Base-by-base conservation (phyloP, 495 filamentous ascomycete species). In the Aspergillus cavernicola region DNA sequence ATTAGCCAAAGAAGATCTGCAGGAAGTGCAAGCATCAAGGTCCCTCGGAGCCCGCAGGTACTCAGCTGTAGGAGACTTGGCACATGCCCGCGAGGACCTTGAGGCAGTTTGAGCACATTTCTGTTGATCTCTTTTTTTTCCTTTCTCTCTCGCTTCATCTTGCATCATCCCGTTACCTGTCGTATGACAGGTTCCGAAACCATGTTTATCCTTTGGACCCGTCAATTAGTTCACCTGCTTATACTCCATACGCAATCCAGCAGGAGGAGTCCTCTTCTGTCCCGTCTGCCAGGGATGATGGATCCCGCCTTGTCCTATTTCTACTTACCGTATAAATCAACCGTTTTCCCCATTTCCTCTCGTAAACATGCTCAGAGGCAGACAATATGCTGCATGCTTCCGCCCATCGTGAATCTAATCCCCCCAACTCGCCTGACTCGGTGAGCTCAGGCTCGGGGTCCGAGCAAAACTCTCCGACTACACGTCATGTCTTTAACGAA, bases 401-500 rank as follows among this genome's bases (percentile, higher is more conserved):
- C 15, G 3, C 46, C 0, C 23, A 26, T 22, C 32, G 23, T 32
- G 49, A 43, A 54, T 55, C 23, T 16, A 56, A 58, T 18, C 24
- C 16, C 3, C 6, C 38, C 9, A 16, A 23, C n/a, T 23, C 35
- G 22, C 19, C 37, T 4, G 16, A 29, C 18, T 31, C 49, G 19
- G n/a, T n/a, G 35, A 35, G 26, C 35, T 13, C 43, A 13, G 41
- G 38, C 16, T 19, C 50, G 13, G 18, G 4, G 20, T 11, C 63
- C 37, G 61, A 55, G 12, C 50, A 66, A 11, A 22, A 33, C 6
- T 50, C n/a, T n/a, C n/a, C n/a, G n/a, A n/a, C n/a, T n/a, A n/a
- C n/a, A n/a, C n/a, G n/a, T n/a, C n/a, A 56, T 42, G 46, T 62
- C 15, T 80, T 81, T 65, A 80, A 78, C 24, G 78, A 81, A 36